These are phyloP conservation scores for Phyllosticta ampelicida DNA, from an alignment of 2,329 filamentous ascomycete species.

Conservation along the genomic window DNA sequence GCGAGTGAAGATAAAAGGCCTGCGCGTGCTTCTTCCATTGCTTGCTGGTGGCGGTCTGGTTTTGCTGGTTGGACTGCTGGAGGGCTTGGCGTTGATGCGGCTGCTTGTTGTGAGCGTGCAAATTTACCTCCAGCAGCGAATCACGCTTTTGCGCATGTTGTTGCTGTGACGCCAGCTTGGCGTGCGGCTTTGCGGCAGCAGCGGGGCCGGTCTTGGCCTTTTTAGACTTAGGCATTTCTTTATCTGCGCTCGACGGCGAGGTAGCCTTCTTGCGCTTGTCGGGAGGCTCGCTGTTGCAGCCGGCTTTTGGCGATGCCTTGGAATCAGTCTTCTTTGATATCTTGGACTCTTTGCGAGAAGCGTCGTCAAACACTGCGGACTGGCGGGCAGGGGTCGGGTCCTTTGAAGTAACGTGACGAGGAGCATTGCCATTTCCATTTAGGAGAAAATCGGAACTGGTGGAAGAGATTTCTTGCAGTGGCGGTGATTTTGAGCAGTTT, in stretches of 20 bases:
- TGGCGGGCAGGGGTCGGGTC: background rate
- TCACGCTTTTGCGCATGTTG: conserved; percentile 6
- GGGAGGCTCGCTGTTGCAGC: background rate
- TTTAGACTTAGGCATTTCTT: conserved; percentile 4
- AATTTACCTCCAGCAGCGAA: conserved; percentile 2
- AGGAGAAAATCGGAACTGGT: background rate
- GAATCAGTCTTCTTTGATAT: background rate
- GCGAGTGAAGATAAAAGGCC: background rate
- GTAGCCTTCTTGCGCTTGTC: conserved; percentile 1
- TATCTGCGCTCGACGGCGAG: background rate
- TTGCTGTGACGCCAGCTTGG: background rate
- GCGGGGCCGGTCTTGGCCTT: background rate
- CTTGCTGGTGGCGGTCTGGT: background rate
- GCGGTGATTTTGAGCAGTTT: background rate
- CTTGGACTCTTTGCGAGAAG: conserved; percentile 1
- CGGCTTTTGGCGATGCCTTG: background rate
- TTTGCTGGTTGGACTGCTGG: background rate
- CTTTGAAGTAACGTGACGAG: background rate
- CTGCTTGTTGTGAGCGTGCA: background rate
- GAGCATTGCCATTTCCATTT: background rate
- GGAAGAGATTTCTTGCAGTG: background rate
- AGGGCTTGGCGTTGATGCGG: background rate
- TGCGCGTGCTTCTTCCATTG: background rate
- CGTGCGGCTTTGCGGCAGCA: conserved; percentile 1
- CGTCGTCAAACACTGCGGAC: conserved; percentile 4